Percentiles rank a stretch among this genome's conserved stretches.
Evolutionary conservation across 78 protist genomes (phyloP).

Genomic region (Anaeramoeba flamelloides): DNA sequence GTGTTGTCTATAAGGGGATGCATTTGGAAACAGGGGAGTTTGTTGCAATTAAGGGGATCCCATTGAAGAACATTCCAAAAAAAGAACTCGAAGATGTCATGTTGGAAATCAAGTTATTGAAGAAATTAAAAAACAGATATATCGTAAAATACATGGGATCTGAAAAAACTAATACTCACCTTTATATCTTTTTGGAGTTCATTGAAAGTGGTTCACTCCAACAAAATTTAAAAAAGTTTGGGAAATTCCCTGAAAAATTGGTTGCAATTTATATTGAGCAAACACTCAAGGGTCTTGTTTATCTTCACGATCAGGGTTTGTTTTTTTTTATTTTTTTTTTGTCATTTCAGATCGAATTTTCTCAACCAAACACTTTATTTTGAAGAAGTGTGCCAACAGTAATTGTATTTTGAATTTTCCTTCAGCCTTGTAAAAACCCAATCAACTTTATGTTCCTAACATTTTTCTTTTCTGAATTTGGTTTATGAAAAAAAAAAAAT

Average conservation of each 20-base stretch:
- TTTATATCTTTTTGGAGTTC: constrained; percentile 76
- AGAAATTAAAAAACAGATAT: constrained; percentile 45
- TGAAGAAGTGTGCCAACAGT: no score
- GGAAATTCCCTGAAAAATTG: constrained; percentile 70
- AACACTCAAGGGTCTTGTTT: constrained; percentile 12
- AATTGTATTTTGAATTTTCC: no score
- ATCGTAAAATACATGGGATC: constrained; percentile 49
- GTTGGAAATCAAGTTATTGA: constrained; percentile 56
- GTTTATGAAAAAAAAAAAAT: no score
- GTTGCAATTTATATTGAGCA: constrained; percentile 54
- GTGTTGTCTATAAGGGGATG: constrained; percentile 20
- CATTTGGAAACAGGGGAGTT: constrained; percentile 40
- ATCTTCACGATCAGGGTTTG: neutral
- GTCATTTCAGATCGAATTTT: no score
- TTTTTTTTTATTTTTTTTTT: no score
- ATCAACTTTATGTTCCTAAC: neutral
- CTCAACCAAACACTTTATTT: no score
- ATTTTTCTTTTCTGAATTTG: neutral
- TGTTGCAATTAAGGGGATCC: constrained; percentile 64
- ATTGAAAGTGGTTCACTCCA: constrained; percentile 76
- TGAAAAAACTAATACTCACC: constrained; percentile 22
- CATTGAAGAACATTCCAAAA: constrained; percentile 32
- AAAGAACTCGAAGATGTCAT: no score
- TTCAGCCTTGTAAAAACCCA: no score
- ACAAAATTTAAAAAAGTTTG: constrained; percentile 48